Evolutionary conservation across 768 basidiomycete species (phyloP).

Genomic region (Termitomyces sp.): DNA sequence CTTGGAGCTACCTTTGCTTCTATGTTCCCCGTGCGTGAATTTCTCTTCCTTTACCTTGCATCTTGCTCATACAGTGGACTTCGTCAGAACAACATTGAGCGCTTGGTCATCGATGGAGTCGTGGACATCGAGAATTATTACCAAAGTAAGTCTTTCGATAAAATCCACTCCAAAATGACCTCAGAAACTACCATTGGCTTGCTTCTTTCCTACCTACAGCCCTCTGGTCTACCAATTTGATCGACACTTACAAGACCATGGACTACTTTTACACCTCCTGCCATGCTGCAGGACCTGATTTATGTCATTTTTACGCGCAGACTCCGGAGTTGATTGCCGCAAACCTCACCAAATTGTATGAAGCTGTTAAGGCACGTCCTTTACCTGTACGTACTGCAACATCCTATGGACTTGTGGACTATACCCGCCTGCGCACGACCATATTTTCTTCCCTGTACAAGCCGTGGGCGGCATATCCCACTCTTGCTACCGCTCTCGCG

Average conservation of each 20-base stretch:
- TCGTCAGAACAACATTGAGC: constrained; percentile 31
- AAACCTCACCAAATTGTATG: constrained; percentile 31
- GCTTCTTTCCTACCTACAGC: constrained; percentile 16
- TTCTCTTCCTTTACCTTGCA: neutral
- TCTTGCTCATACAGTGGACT: neutral
- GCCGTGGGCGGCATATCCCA: constrained; percentile 28
- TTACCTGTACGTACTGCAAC: constrained; percentile 25
- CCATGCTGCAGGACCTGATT: constrained; percentile 27
- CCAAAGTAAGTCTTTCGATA: constrained; percentile 19
- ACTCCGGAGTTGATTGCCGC: constrained; percentile 25
- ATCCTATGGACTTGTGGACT: constrained; percentile 34
- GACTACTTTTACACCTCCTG: constrained; percentile 32
- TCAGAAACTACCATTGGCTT: neutral
- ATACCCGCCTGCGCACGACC: constrained; percentile 19
- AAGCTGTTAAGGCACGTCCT: constrained; percentile 25
- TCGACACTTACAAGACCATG: constrained; percentile 32
- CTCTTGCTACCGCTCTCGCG: constrained; percentile 30
- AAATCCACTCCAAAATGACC: neutral
- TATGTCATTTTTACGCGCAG: constrained; percentile 34
- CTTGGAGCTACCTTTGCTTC: constrained; percentile 23
- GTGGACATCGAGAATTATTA: constrained; percentile 36
- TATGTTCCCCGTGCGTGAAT: constrained; percentile 20
- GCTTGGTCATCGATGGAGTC: constrained; percentile 36
- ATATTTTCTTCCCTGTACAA: constrained; percentile 30
- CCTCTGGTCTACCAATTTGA: constrained; percentile 28